Conservation (phyloP, 139 green algal species). For the Chlamydomonas urium region DNA sequence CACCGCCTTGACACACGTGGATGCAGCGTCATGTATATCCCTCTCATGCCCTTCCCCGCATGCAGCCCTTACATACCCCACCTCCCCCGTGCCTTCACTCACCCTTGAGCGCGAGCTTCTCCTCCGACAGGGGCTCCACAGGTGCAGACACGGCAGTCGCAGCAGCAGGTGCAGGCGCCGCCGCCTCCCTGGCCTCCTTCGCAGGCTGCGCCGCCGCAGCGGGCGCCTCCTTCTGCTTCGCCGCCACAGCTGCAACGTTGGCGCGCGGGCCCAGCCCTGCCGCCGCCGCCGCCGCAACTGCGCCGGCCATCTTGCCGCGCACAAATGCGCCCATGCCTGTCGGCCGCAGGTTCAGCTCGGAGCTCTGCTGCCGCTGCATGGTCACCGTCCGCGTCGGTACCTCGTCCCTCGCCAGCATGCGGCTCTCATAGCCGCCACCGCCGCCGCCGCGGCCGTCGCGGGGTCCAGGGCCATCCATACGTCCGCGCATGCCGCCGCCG, state of each 20-base stretch:
- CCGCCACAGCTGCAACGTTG: background rate
- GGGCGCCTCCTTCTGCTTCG: background rate
- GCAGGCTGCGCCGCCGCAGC: background rate
- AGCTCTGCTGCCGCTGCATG: background rate
- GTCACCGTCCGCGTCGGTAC: background rate
- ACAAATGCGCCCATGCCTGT: background rate
- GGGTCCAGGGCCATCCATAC: background rate
- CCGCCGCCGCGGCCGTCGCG: background rate
- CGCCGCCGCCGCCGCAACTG: background rate
- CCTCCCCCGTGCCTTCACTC: background rate
- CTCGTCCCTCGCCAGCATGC: constrained; percentile 2
- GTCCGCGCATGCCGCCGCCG: background rate
- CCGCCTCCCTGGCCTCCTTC: background rate
- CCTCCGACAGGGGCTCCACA: background rate
- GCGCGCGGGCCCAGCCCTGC: background rate
- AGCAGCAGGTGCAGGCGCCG: background rate
- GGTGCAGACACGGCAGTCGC: background rate
- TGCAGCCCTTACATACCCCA: background rate
- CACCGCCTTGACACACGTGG: too few relatives aligned
- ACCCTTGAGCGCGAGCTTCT: constrained; percentile 3
- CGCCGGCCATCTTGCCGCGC: background rate
- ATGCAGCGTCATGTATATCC: background rate
- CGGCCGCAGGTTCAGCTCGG: constrained; percentile 3
- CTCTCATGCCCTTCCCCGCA: background rate
- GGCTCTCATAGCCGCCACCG: background rate